A percentile compares a stretch with the other conserved stretches of the same genome.
phyloP scores from a whole-genome alignment of 2,329 filamentous ascomycete species.

The Arachnomyces sp. region DNA sequence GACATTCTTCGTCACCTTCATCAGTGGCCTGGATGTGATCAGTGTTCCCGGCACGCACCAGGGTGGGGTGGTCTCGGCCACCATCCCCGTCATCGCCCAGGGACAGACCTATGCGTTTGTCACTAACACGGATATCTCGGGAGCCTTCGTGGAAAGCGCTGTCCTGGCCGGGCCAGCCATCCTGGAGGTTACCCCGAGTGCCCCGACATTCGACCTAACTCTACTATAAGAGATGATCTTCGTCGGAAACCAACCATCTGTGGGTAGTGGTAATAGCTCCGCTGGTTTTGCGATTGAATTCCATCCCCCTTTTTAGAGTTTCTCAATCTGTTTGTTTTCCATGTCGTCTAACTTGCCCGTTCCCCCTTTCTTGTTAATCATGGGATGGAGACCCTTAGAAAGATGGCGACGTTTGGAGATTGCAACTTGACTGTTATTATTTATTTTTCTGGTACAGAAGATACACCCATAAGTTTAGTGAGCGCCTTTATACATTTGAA shows the following conservation, averaged over 20 bases:
- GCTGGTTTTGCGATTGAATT: no score
- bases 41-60: conserved; percentile 12
- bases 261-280: no score
- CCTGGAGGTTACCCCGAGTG: conserved; percentile 19
- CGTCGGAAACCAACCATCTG: neutral
- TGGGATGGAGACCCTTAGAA: no score
- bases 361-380: no score
- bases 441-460: no score
- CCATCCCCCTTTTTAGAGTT: no score
- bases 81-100: conserved; percentile 16
- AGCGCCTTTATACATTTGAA: no score
- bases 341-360: no score
- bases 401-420: no score
- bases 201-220: conserved; percentile 5
- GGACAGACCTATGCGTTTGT: conserved; percentile 25
- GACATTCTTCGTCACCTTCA: conserved; percentile 16
- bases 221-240: conserved; percentile 3
- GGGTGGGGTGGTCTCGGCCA: conserved; percentile 13
- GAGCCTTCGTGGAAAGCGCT: conserved; percentile 19
- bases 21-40: conserved; percentile 18
- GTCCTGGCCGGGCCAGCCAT: conserved; percentile 26
- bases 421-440: no score
- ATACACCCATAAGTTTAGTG: no score
- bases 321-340: no score
- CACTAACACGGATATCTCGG: conserved; percentile 15